Base-by-base conservation (phyloP, 2,329 filamentous ascomycete species). In the Aspergillus fijiensis region DNA sequence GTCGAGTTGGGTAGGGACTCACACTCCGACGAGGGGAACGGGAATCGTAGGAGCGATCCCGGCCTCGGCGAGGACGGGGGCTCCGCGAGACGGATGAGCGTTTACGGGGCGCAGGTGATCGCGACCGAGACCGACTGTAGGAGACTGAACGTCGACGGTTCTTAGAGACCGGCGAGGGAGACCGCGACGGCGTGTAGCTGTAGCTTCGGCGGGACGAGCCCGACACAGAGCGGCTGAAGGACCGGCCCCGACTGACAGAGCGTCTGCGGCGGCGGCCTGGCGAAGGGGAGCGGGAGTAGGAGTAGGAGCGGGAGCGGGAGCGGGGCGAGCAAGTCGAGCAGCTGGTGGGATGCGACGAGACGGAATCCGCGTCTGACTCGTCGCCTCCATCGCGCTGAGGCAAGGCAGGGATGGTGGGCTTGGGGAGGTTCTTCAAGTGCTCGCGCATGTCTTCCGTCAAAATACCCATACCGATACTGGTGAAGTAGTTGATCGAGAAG, bases 401-500 rank as follows among this genome's bases (percentile, higher is more conserved):
- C 1, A 90, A 80, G 1, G 91, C 87, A 5, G 90, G 90, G 25
- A 90, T 80, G 1, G 89, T 84, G 2, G 93, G 92, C 73, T 96
- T 95, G 12, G 93, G 93, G 77, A 96, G 86, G 71, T 92, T 96
- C 74, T 93, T 90, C 59, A 99, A 83, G 72, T 89, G 87, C 70
- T 96, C 91, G 75, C 95, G 88, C 92, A 97, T 96, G 66, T 92
- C 90, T 73, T 99, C 95, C 2, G 95, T 99, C 63, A 99, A 84
- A 25, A 86, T 87, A 73, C 95, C 95, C 90, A 99, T 96, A 60
- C 93, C 92, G 70, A 99, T 96, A 70, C 92, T 95, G 10, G 95
- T 99, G 76, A 99, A 98, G 83, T 97, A 99, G 79, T 99, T 99
- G 87, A 99, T 96, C 54, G 93, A 91, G 82, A 99, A 99, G 57